These are phyloP conservation scores for Sporothrix brasiliensis DNA, from an alignment of 2,329 filamentous ascomycete genomes.

Conservation along the genomic window DNA sequence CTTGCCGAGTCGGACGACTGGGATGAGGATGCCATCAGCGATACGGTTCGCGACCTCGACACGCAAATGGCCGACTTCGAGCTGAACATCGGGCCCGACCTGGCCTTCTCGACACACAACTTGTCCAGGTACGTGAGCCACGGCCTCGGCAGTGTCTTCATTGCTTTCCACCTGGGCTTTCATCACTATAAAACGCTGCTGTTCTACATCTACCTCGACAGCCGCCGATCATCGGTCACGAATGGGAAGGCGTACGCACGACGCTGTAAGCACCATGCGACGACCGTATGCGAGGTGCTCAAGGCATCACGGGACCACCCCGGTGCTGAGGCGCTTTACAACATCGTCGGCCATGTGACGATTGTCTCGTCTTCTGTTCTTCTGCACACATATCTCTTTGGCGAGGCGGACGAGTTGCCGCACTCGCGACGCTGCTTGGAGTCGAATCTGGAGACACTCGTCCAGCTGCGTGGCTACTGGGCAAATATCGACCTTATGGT, in stretches of 20 bases:
- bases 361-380: not conserved
- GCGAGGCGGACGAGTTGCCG: not conserved
- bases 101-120: not conserved
- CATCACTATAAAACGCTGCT: slow-evolving; percentile 2
- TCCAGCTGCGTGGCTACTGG: slow-evolving; percentile 2
- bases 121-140: not conserved
- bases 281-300: not conserved
- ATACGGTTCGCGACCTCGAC: not conserved
- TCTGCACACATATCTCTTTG: not conserved
- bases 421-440: not conserved
- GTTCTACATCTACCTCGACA: not conserved
- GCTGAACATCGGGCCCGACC: not conserved
- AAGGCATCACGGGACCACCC: not conserved
- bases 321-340: not conserved
- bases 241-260: not conserved
- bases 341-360: not conserved
- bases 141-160: not conserved
- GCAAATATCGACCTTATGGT: not conserved
- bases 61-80: not conserved
- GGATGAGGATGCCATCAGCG: not conserved
- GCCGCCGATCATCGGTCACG: not conserved
- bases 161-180: not conserved
- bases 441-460: not conserved
- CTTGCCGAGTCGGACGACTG: not conserved
- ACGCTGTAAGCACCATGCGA: not conserved